phyloP scores from a whole-genome alignment of 441 rosid species.

The Erodium trifolium region DNA sequence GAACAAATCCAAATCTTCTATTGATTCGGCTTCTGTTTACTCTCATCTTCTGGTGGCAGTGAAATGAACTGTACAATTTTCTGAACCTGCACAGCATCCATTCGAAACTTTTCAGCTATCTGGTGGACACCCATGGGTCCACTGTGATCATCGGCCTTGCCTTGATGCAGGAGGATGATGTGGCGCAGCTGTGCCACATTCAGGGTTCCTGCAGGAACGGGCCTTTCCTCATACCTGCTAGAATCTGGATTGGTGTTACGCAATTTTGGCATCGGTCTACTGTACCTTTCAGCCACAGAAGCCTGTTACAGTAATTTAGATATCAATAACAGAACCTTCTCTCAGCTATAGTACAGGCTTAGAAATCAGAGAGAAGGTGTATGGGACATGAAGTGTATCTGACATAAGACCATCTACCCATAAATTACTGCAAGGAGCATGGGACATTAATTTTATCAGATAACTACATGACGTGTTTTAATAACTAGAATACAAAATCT shows the following conservation, averaged over 20 bases:
- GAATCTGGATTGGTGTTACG: constrained; percentile 58
- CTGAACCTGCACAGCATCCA: constrained; percentile 53
- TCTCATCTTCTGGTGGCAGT: constrained; percentile 52
- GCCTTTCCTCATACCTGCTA: constrained; percentile 53
- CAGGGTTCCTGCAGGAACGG: constrained; percentile 60
- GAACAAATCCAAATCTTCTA: not conserved
- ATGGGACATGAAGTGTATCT: too few relatives aligned
- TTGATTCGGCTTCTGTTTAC: constrained; percentile 28
- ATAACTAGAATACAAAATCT: too few relatives aligned
- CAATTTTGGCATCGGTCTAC: constrained; percentile 71
- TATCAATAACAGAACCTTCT: not conserved
- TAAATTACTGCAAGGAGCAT: not conserved
- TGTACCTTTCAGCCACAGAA: constrained; percentile 45
- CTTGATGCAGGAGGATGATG: constrained; percentile 65
- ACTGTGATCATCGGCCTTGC: constrained; percentile 62
- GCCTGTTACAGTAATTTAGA: constrained; percentile 38
- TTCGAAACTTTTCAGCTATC: constrained; percentile 56
- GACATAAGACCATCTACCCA: not conserved
- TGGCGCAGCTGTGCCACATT: constrained; percentile 73
- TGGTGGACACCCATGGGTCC: constrained; percentile 51
- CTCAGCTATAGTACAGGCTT: not conserved
- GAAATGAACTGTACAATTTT: constrained; percentile 47
- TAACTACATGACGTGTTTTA: not conserved
- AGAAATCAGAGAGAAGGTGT: too few relatives aligned
- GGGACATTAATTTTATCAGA: not conserved